Conservation (phyloP, 1,284 basidiomycete genomes). For the Rhodotorula sp. region DNA sequence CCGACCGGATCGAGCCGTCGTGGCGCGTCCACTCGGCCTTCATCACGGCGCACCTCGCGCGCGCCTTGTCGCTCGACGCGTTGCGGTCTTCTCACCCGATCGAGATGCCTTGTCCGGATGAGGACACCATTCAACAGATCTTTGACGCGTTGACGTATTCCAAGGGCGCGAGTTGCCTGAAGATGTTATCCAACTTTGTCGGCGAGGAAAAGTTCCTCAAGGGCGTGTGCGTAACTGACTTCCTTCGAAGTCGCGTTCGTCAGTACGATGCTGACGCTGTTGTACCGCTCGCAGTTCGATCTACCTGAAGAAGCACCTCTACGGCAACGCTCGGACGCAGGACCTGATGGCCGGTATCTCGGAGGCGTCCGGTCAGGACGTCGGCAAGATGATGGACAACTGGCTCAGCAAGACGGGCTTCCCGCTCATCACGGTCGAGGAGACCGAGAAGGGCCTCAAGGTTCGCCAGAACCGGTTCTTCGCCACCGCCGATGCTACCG, state of each 20-base stretch:
- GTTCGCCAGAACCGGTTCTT: slow-evolving; percentile 88
- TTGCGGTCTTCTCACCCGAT: slow-evolving; percentile 93
- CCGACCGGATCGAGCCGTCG: slow-evolving; percentile 61
- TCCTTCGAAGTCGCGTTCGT: neutral
- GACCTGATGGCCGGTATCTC: slow-evolving; percentile 91
- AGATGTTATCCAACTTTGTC: slow-evolving; percentile 86
- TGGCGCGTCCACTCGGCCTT: slow-evolving; percentile 59
- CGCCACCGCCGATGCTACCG: slow-evolving; percentile 72
- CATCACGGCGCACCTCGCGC: slow-evolving; percentile 56
- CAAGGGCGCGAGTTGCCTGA: slow-evolving; percentile 71
- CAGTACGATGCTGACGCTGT: slow-evolving; percentile 45
- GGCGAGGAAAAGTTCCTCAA: slow-evolving; percentile 69
- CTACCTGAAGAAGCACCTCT: slow-evolving; percentile 85
- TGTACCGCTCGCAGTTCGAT: slow-evolving; percentile 57
- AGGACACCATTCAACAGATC: slow-evolving; percentile 38
- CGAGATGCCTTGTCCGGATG: slow-evolving; percentile 84
- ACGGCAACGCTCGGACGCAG: slow-evolving; percentile 79
- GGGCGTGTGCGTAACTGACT: slow-evolving; percentile 44
- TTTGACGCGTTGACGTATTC: slow-evolving; percentile 36
- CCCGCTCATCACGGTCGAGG: slow-evolving; percentile 75
- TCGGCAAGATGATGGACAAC: slow-evolving; percentile 81
- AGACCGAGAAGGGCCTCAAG: slow-evolving; percentile 61
- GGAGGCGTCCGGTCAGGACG: slow-evolving; percentile 72
- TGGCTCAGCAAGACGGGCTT: slow-evolving; percentile 78
- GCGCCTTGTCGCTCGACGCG: slow-evolving; percentile 77